Conservation (phyloP, 345 rosid species). For the Lagerstroemia speciosa region DNA sequence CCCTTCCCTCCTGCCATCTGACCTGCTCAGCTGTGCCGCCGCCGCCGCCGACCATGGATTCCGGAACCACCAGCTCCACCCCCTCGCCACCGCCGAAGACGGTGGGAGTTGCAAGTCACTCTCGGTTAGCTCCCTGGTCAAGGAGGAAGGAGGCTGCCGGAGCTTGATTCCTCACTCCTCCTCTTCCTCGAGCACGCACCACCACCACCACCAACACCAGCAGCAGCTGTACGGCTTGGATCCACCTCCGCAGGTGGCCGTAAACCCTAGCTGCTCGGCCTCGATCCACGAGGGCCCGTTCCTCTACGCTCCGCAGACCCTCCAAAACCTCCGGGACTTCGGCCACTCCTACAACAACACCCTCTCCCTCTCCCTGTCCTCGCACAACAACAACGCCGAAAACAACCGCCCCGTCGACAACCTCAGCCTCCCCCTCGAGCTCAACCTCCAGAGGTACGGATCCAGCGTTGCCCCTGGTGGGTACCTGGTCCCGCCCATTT, state of each 20-base stretch:
- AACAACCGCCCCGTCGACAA: slow-evolving; percentile 22
- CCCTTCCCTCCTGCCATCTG: slow-evolving; percentile 44
- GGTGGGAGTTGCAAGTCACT: slow-evolving; percentile 1
- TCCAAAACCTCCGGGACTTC: slow-evolving; percentile 42
- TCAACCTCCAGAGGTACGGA: slow-evolving; percentile 39
- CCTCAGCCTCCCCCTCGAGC: slow-evolving; percentile 36
- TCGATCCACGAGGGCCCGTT: slow-evolving; percentile 41
- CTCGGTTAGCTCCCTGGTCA: slow-evolving; percentile 22
- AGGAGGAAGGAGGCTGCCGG: slow-evolving; percentile 27
- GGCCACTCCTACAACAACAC: slow-evolving; percentile 18
- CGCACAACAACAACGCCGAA: slow-evolving; percentile 34
- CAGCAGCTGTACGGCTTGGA: slow-evolving; percentile 19
- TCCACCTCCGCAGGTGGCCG: slow-evolving; percentile 32
- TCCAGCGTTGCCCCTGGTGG: slow-evolving; percentile 22
- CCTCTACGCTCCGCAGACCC: slow-evolving; percentile 33
- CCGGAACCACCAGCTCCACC: slow-evolving; percentile 26
- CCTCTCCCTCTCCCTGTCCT: slow-evolving; percentile 50
- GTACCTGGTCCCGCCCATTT: slow-evolving; percentile 23
- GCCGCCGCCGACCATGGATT: neutral
- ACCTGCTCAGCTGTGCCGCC: slow-evolving; percentile 21
- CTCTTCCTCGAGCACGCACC: slow-evolving; percentile 2
- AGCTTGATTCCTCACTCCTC: slow-evolving; percentile 20
- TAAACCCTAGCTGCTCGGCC: slow-evolving; percentile 30
- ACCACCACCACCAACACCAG: slow-evolving; percentile 6
- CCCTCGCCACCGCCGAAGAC: slow-evolving; percentile 9